Evolutionary conservation across 371 early-diverging fungal genomes (phyloP), one percentile per base, ranked within the genome.

Genomic region (Cokeromyces recurvatus): DNA sequence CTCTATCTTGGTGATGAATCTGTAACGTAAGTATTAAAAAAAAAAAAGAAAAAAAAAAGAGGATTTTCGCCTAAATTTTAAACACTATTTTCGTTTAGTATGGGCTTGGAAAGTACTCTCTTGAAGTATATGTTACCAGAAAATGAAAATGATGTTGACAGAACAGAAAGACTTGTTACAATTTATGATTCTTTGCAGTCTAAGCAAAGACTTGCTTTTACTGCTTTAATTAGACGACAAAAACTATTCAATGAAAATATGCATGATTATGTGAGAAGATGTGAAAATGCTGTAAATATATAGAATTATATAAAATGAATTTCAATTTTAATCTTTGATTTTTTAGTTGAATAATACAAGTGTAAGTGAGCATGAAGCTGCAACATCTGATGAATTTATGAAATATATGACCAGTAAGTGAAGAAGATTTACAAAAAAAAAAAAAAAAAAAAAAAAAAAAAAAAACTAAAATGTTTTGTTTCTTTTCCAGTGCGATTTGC

Each of bases 1-100:
- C 61, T 91, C 17, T 97, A 92, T 57, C 64, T 89, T 22, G 90
- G 91, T 53, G 93, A 93, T 42, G 48, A 72, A 1, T 86, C 92
- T 16, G 75, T 84, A 7, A 80, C 66, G 86, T 85, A 70, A 63
- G 82, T 50, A 12, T 6, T n/a, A 9, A 27, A 27, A 5, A 27
- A 27, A 27, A n/a, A n/a, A n/a, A n/a, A n/a, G n/a, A n/a, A n/a
- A n/a, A n/a, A n/a, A n/a, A n/a, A n/a, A n/a, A n/a, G n/a, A n/a
- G n/a, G n/a, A n/a, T n/a, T n/a, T n/a, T n/a, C n/a, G n/a, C n/a
- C n/a, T n/a, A n/a, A n/a, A n/a, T n/a, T n/a, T n/a, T n/a, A n/a
- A 42, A 23, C n/a, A 23, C 14, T 42, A 40, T 59, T 54, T 55
- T 32, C 51, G 15, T 57, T 38, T 41, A 71, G 69, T 0, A 46